A percentile compares a stretch with the other conserved stretches of the same genome.
These are phyloP conservation scores for Puccinia triticina DNA, from an alignment of 1,284 basidiomycete genomes.

Conservation along the genomic window DNA sequence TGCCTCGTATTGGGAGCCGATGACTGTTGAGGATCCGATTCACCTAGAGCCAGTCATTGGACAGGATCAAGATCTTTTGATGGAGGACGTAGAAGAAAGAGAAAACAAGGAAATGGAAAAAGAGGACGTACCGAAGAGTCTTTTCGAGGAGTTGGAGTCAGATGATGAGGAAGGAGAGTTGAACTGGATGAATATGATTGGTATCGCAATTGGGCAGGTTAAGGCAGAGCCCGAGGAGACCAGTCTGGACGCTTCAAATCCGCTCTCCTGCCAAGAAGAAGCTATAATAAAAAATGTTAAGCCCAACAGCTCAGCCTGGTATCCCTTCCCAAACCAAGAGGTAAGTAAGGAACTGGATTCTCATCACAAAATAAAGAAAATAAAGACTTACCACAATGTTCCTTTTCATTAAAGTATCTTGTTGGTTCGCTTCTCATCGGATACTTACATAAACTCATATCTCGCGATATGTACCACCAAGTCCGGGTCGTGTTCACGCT, in stretches of 20 bases:
- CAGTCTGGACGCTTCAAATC: too few relatives aligned
- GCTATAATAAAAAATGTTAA: neutral
- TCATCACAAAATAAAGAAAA: neutral
- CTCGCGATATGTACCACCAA: slow-evolving; percentile 3
- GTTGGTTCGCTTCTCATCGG: slow-evolving; percentile 5
- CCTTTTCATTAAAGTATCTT: neutral
- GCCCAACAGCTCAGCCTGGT: neutral
- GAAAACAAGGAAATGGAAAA: too few relatives aligned
- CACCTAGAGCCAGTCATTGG: too few relatives aligned
- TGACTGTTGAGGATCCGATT: neutral
- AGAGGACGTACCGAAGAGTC: too few relatives aligned
- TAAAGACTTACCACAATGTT: neutral
- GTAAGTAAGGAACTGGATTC: neutral
- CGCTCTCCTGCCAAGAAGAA: neutral
- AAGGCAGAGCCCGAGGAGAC: neutral
- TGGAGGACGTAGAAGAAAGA: too few relatives aligned
- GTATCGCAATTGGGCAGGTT: neutral
- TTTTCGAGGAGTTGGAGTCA: too few relatives aligned
- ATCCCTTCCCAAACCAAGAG: slow-evolving; percentile 2
- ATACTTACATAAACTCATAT: slow-evolving; percentile 13
- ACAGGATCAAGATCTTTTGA: neutral
- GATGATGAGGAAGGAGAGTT: too few relatives aligned
- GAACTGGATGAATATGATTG: neutral
- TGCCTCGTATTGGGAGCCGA: neutral
- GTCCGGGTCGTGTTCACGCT: neutral